A percentile compares a stretch with the other conserved stretches of the same genome.
Conservation (phyloP, 441 rosid genomes). For the Biscutella laevigata region DNA sequence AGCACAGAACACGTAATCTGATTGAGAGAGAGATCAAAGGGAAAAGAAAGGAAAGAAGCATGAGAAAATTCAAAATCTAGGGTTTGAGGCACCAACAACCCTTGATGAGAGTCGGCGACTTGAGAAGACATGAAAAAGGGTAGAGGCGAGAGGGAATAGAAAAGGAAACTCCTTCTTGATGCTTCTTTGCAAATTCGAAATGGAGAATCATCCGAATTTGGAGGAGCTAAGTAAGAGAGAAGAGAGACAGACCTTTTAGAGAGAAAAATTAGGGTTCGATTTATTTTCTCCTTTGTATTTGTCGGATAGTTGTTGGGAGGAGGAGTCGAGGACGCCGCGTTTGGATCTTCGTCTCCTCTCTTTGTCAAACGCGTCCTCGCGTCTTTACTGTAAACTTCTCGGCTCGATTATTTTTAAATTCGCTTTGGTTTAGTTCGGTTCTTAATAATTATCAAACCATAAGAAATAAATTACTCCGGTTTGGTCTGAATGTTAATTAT, state of each 20-base stretch:
- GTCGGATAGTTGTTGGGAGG: constrained; percentile 22
- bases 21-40: constrained; percentile 25
- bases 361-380: constrained; percentile 27
- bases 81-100: constrained; percentile 41
- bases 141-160: constrained; percentile 27
- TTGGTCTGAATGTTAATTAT: background rate
- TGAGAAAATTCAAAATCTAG: constrained; percentile 27
- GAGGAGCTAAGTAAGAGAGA: constrained; percentile 13
- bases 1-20: constrained; percentile 15
- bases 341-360: constrained; percentile 23
- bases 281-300: background rate
- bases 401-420: constrained; percentile 9
- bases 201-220: constrained; percentile 35
- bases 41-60: constrained; percentile 24
- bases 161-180: constrained; percentile 36
- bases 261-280: constrained; percentile 17
- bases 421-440: constrained; percentile 6
- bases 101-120: constrained; percentile 36
- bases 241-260: constrained; percentile 10
- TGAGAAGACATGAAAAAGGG: constrained; percentile 88
- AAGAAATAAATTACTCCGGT: background rate
- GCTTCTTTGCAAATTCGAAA: constrained; percentile 27
- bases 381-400: constrained; percentile 11
- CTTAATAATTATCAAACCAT: background rate
- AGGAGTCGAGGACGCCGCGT: constrained; percentile 23